phyloP scores from a whole-genome alignment of 371 early-diverging fungal species.

The Mortierella sp. region DNA sequence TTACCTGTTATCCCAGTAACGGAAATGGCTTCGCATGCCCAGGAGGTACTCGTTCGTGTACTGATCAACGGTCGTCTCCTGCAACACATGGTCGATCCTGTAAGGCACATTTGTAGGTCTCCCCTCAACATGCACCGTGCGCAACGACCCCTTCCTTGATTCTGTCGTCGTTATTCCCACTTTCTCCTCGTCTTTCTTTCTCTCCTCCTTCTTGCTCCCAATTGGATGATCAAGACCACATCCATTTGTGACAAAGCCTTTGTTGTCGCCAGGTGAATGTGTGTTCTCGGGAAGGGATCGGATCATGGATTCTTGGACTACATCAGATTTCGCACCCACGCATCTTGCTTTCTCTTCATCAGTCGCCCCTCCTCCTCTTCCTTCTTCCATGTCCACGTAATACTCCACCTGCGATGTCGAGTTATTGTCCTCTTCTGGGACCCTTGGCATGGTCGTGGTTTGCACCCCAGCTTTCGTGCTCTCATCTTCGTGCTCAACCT shows the following conservation, averaged over 20 bases:
- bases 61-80: constrained; percentile 59
- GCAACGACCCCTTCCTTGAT: not conserved
- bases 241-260: not conserved
- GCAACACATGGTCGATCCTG: constrained; percentile 60
- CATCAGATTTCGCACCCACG: constrained; percentile 29
- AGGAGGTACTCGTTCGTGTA: constrained; percentile 64
- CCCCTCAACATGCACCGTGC: constrained; percentile 38
- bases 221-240: not conserved
- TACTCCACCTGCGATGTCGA: constrained; percentile 22
- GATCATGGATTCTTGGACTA: constrained; percentile 39
- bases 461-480: not conserved
- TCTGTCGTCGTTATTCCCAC: not conserved
- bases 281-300: constrained; percentile 6
- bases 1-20: constrained; percentile 65
- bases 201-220: not conserved
- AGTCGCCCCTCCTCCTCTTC: constrained; percentile 11
- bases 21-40: constrained; percentile 63
- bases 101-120: constrained; percentile 41
- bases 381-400: constrained; percentile 17
- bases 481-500: constrained; percentile 15
- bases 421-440: not conserved
- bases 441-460: not conserved
- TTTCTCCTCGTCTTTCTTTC: not conserved
- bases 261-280: not conserved
- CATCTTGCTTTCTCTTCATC: constrained; percentile 25